A percentile compares a stretch with the other conserved stretches of the same genome.
These are phyloP conservation scores for Backusella mclennaniae DNA, from an alignment of 192 early-diverging fungal species.

Conservation along the genomic window DNA sequence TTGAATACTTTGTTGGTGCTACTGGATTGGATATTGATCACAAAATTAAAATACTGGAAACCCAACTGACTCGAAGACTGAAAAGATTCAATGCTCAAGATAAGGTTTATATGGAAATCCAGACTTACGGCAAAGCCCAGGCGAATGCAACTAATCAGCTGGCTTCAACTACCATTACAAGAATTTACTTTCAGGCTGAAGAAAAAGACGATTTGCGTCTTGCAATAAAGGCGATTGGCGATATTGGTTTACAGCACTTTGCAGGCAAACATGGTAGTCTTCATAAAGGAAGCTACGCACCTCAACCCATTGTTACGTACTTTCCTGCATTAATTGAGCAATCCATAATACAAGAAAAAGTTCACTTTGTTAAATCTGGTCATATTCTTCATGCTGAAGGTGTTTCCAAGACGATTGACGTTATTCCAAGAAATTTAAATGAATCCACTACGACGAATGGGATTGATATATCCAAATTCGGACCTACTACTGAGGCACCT, in stretches of 20 bases:
- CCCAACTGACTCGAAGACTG: not conserved
- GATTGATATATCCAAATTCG: not conserved
- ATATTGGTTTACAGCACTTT: not conserved
- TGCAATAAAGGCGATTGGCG: not conserved
- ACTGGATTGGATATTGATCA: not conserved
- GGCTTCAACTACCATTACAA: not conserved
- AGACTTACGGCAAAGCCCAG: not conserved
- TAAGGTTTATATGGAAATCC: not conserved
- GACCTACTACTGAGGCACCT: not conserved
- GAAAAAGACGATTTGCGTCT: not conserved
- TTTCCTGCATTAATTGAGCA: not conserved
- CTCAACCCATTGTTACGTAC: not conserved
- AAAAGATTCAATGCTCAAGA: not conserved
- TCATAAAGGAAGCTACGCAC: not conserved
- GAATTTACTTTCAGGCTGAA: not conserved
- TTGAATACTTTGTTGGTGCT: not conserved
- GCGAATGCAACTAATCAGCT: not conserved
- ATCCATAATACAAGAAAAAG: not conserved
- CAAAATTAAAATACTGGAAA: not conserved
- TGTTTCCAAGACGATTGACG: not conserved
- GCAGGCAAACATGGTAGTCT: not conserved
- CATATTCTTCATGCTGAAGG: not conserved
- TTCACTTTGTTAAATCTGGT: not conserved
- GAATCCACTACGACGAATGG: not conserved
- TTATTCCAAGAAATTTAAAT: not conserved